Evolutionary conservation across 2,329 filamentous ascomycete species (phyloP).

Genomic region (Lasiodiplodia sp.): DNA sequence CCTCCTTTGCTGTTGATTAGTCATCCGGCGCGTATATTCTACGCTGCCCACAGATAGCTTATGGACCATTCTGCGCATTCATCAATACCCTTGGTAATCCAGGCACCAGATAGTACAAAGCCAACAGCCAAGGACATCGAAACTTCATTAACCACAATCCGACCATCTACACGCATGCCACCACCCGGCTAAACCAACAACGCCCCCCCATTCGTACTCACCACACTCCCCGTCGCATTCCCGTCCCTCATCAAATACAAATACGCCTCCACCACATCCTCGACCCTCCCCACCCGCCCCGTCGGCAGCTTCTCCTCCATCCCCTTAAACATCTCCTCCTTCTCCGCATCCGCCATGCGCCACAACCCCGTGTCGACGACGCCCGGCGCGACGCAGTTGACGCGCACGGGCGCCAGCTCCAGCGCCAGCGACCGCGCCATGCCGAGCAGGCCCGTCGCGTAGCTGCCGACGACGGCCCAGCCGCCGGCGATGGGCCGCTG

Average conservation of each 20-base stretch:
- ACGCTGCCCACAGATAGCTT: too few species aligned
- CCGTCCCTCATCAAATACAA: conserved; percentile 57
- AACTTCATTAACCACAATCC: too few species aligned
- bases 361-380: conserved; percentile 56
- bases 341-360: conserved; percentile 41
- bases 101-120: too few species aligned
- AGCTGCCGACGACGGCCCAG: conserved; percentile 59
- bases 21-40: too few species aligned
- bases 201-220: conserved; percentile 53
- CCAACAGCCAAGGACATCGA: too few species aligned
- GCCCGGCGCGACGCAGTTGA: conserved; percentile 69
- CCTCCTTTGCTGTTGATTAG: too few species aligned
- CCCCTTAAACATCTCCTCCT: conserved; percentile 36
- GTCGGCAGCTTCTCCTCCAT: conserved; percentile 38
- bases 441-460: conserved; percentile 60
- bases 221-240: conserved; percentile 54
- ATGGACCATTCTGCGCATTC: too few species aligned
- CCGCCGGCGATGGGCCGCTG: conserved; percentile 60
- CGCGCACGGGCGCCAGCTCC: conserved; percentile 68
- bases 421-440: conserved; percentile 65
- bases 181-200: conserved; percentile 34
- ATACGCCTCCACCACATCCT: conserved; percentile 54
- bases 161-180: background rate
- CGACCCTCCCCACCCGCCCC: conserved; percentile 38
- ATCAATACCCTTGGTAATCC: too few species aligned